Evolutionary conservation across 1,139 yeast genomes (phyloP), one percentile per base, ranked within the genome.

Genomic region (Yamadazyma taylorii): DNA sequence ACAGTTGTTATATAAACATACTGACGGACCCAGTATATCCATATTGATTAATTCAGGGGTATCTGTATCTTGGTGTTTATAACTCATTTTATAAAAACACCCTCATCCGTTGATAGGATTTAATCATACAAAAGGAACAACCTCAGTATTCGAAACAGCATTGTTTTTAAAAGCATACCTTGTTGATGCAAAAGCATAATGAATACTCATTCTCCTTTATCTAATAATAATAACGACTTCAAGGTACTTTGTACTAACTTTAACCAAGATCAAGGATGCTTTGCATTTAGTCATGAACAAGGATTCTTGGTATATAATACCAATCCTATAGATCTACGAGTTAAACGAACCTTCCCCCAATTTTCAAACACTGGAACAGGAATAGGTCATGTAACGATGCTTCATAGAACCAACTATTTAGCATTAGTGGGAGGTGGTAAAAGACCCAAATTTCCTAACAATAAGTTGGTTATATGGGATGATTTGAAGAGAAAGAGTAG

Each of bases 221-320:
- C 45, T 1, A 34, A 17, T 17, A 40, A 43, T 17, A 41, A 56
- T 15, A 48, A 48, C 35, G 69, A 61, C 40, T 68, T 75, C 17
- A 61, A 63, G 38, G 68, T 84, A 27, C 65, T 83, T 17, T 73
- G 79, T 44, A 79, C 83, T 12, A 65, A 79, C 23, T 89, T 89
- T 67, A 90, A 90, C 61, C 96, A 88, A 61, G 96, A 89, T 61
- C 87, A 82, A 52, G 86, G 89, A 33, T 89, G 97, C 56, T 89
- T 90, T 63, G 87, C 96, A 17, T 69, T 87, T 23, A 87, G 94
- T 35, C 85, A 83, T 48, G 90, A 86, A 46, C 63, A 71, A 36
- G 97, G 97, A 19, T 88, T 90, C 57, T 66, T 82, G 37, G 95
- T 90, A n/a, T 90, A 81, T 67, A 85, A 84, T 55, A 76, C 95